Conservation (phyloP, 148 eudicot species). For the Oxyria digyna region DNA sequence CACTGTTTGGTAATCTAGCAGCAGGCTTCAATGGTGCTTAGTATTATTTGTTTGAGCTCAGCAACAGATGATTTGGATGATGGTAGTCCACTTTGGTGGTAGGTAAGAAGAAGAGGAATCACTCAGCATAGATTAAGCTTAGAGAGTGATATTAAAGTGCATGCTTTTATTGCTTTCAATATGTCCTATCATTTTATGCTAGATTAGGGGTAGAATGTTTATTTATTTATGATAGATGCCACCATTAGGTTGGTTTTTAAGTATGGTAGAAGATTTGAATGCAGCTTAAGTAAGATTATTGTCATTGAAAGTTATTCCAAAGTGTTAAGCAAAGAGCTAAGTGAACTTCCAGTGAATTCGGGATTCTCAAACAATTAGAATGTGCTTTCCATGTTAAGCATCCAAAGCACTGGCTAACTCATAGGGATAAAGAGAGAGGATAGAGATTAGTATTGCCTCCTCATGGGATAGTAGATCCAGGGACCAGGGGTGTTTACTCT, state of each 20-base stretch:
- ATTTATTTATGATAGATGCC: not conserved
- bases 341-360: not conserved
- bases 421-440: not conserved
- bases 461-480: no score
- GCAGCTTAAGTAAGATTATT: not conserved
- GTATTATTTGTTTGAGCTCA: not conserved
- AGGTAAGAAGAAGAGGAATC: not conserved
- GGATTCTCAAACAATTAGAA: not conserved
- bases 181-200: not conserved
- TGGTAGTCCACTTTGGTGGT: not conserved
- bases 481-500: no score
- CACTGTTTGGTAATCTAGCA: not conserved
- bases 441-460: no score
- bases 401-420: not conserved
- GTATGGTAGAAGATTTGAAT: not conserved
- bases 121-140: not conserved
- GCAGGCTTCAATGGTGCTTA: not conserved
- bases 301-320: not conserved
- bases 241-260: not conserved
- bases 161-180: not conserved
- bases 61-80: not conserved
- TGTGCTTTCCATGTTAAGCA: not conserved
- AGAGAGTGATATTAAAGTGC: not conserved
- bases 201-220: not conserved
- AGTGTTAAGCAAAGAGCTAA: not conserved